Evolutionary conservation across 2,329 filamentous ascomycete genomes (phyloP), one percentile per base, ranked within the genome.

Genomic region (Zasmidium citrigriseum): DNA sequence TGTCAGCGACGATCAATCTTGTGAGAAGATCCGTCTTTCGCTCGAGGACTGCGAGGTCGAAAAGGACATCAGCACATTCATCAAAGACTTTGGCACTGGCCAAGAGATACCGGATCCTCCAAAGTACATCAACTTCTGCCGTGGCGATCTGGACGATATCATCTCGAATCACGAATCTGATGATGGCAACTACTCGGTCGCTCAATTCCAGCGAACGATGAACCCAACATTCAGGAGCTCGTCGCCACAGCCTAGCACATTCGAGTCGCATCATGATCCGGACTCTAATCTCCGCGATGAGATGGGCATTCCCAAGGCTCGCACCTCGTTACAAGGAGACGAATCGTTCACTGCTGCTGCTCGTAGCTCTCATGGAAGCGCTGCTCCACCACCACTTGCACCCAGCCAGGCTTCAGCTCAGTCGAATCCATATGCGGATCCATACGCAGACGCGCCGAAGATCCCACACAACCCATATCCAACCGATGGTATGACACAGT

Each of bases 111-210:
- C 95, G 1, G 95, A 97, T 73, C 86, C 95, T 22, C 95, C 95
- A 46, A 97, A 92, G 75, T 99, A 97, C 75, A 97, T 99, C 85
- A 97, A 99, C 79, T 99, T 98, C 75, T 96, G 91, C 73, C 89
- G 95, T 11, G 95, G 93, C 16, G 93, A 96, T 72, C 82, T 83
- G 38, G 79, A 87, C 55, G 95, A 99, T 67, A 87, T 85, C 38
- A 86, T 87, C 65, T 97, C 93, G 1, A 91, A 95, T 62, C 68
- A 70, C 24, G 81, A 84, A 11, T 93, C 90, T 0, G 92, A 96
- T 21, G 93, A 96, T 63, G 91, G 93, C 3, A 87, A 84, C 67
- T 99, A 96, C 72, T 96, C 92, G 0, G 91, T 99, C 12, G 96
- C 96, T 3, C 93, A 99, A 71, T 99, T 98, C 69, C 91, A 93